Percentiles rank a stretch among this genome's conserved stretches.
Conservation (phyloP, 1,284 basidiomycete species). For the Spongispora temasekensis region DNA sequence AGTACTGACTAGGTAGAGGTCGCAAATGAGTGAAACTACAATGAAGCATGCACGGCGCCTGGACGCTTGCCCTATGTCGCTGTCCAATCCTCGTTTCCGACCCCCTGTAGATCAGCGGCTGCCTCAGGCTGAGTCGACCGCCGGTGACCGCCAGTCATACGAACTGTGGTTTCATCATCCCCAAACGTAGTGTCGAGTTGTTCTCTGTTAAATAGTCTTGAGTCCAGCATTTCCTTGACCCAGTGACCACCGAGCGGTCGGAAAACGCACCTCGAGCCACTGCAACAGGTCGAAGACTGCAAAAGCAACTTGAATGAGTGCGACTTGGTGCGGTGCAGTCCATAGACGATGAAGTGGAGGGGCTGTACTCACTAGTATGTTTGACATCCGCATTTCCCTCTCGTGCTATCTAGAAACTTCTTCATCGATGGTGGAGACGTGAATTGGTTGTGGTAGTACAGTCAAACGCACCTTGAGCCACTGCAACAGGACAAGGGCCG, state of each 20-base stretch:
- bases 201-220: constrained; percentile 96
- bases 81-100: constrained; percentile 86
- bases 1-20: no score
- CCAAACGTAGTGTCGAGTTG: constrained; percentile 80
- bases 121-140: constrained; percentile 96
- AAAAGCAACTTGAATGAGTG: constrained; percentile 93
- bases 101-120: constrained; percentile 95
- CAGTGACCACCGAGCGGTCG: no score
- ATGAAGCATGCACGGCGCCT: no score
- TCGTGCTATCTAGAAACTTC: no score
- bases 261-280: no score
- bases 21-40: no score
- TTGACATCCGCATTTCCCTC: constrained; percentile 97
- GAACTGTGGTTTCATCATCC: constrained; percentile 92
- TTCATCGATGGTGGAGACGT: no score
- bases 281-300: constrained; percentile 91
- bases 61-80: constrained; percentile 68
- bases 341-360: no score
- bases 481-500: constrained; percentile 94
- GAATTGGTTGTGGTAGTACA: no score
- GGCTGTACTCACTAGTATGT: no score
- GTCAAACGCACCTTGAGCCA: no score
- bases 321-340: constrained; percentile 95
- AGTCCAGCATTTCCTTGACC: constrained; percentile 98
- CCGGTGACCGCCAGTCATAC: constrained; percentile 91